Evolutionary conservation across 352 stramenopile genomes (phyloP).

Genomic region (Globisporangium perplexum): DNA sequence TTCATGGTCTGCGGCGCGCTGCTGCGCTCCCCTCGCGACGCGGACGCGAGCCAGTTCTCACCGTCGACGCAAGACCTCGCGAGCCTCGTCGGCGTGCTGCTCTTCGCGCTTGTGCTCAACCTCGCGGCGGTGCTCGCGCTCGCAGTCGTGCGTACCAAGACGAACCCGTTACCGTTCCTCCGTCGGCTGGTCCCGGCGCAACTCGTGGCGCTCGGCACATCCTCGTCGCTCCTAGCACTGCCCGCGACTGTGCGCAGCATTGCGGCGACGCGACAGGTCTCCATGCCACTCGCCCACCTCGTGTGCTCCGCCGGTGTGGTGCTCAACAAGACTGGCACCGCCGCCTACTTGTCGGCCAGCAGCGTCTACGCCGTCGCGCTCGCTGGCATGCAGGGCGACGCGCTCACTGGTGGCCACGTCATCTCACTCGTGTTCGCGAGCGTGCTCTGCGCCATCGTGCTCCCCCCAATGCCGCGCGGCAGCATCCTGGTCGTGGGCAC

Average conservation of each 20-base stretch:
- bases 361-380: slow-evolving; percentile 41
- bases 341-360: slow-evolving; percentile 42
- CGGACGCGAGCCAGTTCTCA: slow-evolving; percentile 4
- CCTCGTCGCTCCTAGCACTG: slow-evolving; percentile 44
- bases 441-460: slow-evolving; percentile 25
- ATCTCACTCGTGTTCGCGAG: slow-evolving; percentile 31
- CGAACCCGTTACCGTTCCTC: slow-evolving; percentile 42
- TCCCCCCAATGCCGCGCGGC: slow-evolving; percentile 35
- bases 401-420: slow-evolving; percentile 20
- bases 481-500: slow-evolving; percentile 31
- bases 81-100: slow-evolving; percentile 31
- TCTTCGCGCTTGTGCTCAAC: slow-evolving; percentile 39
- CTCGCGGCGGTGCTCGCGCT: slow-evolving; percentile 32
- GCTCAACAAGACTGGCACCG: slow-evolving; percentile 63
- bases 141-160: slow-evolving; percentile 30
- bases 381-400: slow-evolving; percentile 12
- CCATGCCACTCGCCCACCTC: slow-evolving; percentile 49
- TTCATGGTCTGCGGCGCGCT: slow-evolving; percentile 39
- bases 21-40: slow-evolving; percentile 18
- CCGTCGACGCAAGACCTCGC: slow-evolving; percentile 27
- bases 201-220: slow-evolving; percentile 41
- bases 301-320: slow-evolving; percentile 36
- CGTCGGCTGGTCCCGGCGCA: slow-evolving; percentile 39
- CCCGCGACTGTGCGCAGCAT: slow-evolving; percentile 48
- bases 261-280: slow-evolving; percentile 42